phyloP scores from a whole-genome alignment of 768 basidiomycete genomes.

The Tephrocybe rancida region DNA sequence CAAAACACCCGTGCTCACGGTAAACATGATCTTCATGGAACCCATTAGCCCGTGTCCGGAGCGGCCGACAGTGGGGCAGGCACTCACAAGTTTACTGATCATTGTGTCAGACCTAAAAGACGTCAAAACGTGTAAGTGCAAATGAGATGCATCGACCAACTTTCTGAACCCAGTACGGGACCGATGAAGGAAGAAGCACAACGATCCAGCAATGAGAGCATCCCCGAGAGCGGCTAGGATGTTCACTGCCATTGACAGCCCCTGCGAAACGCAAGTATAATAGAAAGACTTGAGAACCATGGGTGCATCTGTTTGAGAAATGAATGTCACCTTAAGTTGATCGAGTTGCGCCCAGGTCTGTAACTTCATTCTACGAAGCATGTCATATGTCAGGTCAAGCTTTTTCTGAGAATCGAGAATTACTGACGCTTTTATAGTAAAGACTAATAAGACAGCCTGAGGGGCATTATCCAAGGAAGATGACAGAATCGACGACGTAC shows the following conservation, averaged over 20 bases:
- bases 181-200: constrained; percentile 50
- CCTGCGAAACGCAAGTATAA: constrained; percentile 33
- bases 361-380: constrained; percentile 38
- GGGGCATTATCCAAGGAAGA: not conserved
- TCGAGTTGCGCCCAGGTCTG: constrained; percentile 45
- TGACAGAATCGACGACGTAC: constrained; percentile 28
- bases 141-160: constrained; percentile 25
- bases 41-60: not conserved
- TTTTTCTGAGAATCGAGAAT: not conserved
- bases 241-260: constrained; percentile 59
- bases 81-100: constrained; percentile 38
- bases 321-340: constrained; percentile 40
- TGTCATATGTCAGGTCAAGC: constrained; percentile 1
- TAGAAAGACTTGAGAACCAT: not conserved
- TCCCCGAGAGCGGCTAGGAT: constrained; percentile 52
- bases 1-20: constrained; percentile 42
- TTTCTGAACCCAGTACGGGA: constrained; percentile 58
- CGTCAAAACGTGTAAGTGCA: constrained; percentile 9
- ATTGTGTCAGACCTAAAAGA: constrained; percentile 43
- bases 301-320: constrained; percentile 6
- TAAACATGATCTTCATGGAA: constrained; percentile 36
- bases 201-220: constrained; percentile 48
- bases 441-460: constrained; percentile 31
- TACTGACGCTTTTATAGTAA: constrained; percentile 49
- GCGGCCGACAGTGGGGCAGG: not conserved